phyloP scores from a whole-genome alignment of 148 eudicot genomes.

The Linanthus parryae region DNA sequence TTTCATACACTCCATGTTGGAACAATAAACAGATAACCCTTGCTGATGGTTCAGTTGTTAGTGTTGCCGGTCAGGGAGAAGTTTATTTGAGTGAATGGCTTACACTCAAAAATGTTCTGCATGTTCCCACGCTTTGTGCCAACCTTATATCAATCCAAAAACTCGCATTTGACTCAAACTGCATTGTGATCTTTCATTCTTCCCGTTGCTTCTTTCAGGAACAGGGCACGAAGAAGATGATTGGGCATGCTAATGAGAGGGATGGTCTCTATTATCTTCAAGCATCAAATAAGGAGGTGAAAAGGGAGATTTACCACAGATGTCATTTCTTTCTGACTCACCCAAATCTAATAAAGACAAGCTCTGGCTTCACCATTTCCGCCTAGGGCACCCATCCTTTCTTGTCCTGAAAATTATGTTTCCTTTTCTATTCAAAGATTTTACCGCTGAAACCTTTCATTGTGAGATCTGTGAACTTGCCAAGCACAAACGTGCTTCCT shows the following conservation, averaged over 20 bases:
- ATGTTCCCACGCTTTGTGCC: background rate
- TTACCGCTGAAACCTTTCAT: background rate
- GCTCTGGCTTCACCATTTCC: background rate
- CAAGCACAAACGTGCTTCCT: background rate
- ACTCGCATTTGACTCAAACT: background rate
- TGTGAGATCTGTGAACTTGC: constrained; percentile 1
- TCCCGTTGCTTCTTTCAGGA: constrained; percentile 3
- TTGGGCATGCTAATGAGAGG: background rate
- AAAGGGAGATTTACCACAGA: too few species aligned
- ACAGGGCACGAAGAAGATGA: background rate
- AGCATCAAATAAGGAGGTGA: too few species aligned
- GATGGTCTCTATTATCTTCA: background rate
- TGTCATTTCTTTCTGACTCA: too few species aligned
- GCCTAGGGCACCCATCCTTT: background rate
- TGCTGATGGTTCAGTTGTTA: background rate
- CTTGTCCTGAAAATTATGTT: background rate
- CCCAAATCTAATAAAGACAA: background rate
- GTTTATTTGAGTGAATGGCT: background rate
- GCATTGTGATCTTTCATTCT: background rate
- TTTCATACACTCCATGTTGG: background rate
- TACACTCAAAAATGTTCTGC: background rate
- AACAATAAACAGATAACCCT: background rate
- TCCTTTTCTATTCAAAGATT: background rate
- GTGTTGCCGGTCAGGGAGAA: background rate
- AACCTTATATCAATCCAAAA: background rate